These are phyloP conservation scores for Triticum turgidum DNA, from an alignment of 176 grass and related monocot species.

Conservation along the genomic window DNA sequence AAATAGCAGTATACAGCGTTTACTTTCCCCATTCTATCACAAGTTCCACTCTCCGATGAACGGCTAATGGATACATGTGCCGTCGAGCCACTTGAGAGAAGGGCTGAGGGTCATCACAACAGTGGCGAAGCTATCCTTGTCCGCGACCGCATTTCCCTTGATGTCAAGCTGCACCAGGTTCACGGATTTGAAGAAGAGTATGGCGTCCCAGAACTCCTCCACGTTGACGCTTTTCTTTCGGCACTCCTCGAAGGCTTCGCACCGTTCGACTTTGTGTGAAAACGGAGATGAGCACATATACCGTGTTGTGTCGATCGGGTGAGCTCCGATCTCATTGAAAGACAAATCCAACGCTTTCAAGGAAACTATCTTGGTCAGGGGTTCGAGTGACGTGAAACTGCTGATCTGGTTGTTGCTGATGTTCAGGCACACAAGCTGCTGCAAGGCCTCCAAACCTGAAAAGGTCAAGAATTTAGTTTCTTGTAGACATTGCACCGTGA, in stretches of 20 bases:
- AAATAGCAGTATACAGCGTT: neutral
- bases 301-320: conserved; percentile 61
- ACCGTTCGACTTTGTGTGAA: conserved; percentile 54
- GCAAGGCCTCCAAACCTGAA: conserved; percentile 87
- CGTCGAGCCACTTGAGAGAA: conserved; percentile 69
- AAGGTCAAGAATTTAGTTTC: conserved; percentile 30
- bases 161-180: conserved; percentile 59
- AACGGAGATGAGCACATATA: conserved; percentile 79
- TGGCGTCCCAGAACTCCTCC: conserved; percentile 61
- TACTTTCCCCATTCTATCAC: neutral
- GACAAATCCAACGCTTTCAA: conserved; percentile 87
- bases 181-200: conserved; percentile 59
- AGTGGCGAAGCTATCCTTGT: conserved; percentile 46
- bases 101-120: conserved; percentile 47
- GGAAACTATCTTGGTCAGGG: conserved; percentile 58
- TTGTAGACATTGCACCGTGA: neutral
- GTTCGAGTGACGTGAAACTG: conserved; percentile 80
- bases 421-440: conserved; percentile 82
- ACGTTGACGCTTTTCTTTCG: conserved; percentile 36
- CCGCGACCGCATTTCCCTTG: conserved; percentile 59
- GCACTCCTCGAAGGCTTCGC: conserved; percentile 50
- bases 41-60: neutral
- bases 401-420: conserved; percentile 69
- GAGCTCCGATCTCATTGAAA: conserved; percentile 74
- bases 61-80: conserved; percentile 22